Evolutionary conservation across 1,139 yeast genomes (phyloP).

Genomic region (Geotrichum macrosporum): DNA sequence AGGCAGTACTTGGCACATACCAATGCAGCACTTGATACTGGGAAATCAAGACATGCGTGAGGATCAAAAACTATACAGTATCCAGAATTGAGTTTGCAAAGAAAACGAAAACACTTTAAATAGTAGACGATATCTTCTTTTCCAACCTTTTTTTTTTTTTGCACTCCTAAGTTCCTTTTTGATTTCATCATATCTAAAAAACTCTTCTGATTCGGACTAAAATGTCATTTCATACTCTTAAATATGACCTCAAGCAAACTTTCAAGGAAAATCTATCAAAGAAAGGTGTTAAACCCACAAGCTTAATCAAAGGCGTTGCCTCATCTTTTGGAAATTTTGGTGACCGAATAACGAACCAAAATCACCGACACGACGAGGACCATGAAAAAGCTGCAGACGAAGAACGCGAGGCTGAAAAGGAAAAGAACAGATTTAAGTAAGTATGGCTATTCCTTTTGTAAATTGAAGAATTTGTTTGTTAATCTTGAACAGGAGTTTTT

Average conservation of each 20-base stretch:
- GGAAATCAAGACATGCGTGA: too few relatives aligned
- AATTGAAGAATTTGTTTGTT: too few relatives aligned
- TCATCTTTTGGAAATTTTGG: constrained; percentile 22
- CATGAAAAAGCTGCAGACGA: constrained; percentile 22
- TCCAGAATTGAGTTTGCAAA: too few relatives aligned
- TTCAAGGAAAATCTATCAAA: constrained; percentile 18
- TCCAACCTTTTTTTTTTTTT: neutral
- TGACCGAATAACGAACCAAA: constrained; percentile 23
- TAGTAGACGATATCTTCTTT: too few relatives aligned
- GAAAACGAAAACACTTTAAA: too few relatives aligned
- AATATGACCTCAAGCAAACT: constrained; percentile 20
- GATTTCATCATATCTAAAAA: too few relatives aligned
- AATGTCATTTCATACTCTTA: constrained; percentile 22
- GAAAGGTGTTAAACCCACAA: constrained; percentile 14
- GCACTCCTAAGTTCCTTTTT: neutral
- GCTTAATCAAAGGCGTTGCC: constrained; percentile 20
- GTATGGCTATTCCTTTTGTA: neutral
- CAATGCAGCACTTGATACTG: too few relatives aligned
- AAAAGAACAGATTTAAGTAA: constrained; percentile 21
- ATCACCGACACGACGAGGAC: constrained; percentile 26
- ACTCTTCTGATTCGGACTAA: too few relatives aligned
- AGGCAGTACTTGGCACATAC: too few relatives aligned
- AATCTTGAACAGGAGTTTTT: constrained; percentile 37
- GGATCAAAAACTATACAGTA: too few relatives aligned
- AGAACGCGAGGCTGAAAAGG: constrained; percentile 23